phyloP scores from a whole-genome alignment of 2,329 filamentous ascomycete genomes.

The Monosporascus sp. region DNA sequence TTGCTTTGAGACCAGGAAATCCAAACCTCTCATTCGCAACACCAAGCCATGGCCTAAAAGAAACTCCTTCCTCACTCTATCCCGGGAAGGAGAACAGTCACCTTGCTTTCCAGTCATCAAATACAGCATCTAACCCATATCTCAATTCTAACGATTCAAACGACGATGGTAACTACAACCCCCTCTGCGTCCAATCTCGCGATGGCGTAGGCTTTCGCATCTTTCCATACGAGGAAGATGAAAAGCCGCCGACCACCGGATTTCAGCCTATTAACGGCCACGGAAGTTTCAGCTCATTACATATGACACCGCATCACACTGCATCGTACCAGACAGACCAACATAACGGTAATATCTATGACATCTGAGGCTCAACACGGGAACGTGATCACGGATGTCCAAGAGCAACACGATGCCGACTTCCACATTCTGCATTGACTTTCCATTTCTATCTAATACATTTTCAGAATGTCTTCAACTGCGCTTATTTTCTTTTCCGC shows the following conservation, averaged over 20 bases:
- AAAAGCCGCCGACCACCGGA: slow-evolving; percentile 11
- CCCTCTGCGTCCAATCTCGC: slow-evolving; percentile 26
- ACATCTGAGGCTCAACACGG: slow-evolving; percentile 3
- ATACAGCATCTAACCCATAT: slow-evolving; percentile 21
- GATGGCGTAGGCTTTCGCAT: slow-evolving; percentile 23
- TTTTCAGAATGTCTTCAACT: too few relatives aligned
- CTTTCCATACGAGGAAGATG: slow-evolving; percentile 21
- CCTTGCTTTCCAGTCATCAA: slow-evolving; percentile 16
- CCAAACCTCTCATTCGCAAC: slow-evolving; percentile 29
- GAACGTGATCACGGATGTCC: too few relatives aligned
- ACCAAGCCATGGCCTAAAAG: slow-evolving; percentile 20
- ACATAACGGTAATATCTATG: slow-evolving; percentile 12
- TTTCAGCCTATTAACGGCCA: slow-evolving; percentile 24
- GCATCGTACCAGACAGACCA: slow-evolving; percentile 13
- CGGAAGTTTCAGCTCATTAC: slow-evolving; percentile 15
- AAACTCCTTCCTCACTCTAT: slow-evolving; percentile 15
- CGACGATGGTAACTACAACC: slow-evolving; percentile 24
- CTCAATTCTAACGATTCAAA: slow-evolving; percentile 19
- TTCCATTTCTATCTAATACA: too few relatives aligned
- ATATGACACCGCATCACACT: slow-evolving; percentile 13
- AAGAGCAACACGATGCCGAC: too few relatives aligned
- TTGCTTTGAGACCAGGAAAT: slow-evolving; percentile 31
- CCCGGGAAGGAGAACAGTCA: slow-evolving; percentile 27
- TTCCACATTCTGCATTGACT: too few relatives aligned
- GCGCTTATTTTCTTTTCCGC: too few relatives aligned